Percentiles rank a stretch among this genome's conserved stretches.
These are phyloP conservation scores for Aspergillus flavus DNA, from an alignment of 2,329 filamentous ascomycete species.

Conservation along the genomic window DNA sequence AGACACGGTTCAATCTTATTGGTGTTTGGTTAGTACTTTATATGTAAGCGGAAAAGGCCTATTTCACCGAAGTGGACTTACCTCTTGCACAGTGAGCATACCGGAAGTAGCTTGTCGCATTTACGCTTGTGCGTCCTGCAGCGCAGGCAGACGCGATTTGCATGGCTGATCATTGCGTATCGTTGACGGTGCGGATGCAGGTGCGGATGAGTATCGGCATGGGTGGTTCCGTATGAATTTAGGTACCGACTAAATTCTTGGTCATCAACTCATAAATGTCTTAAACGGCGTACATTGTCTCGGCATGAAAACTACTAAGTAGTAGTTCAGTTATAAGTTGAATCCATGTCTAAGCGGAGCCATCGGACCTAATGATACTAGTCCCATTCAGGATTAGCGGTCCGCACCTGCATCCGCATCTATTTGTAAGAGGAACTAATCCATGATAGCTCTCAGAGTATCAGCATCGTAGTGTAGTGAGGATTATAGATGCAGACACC, in stretches of 20 bases:
- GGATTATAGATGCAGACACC: neutral
- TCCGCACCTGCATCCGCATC: conserved; percentile 7
- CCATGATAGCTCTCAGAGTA: neutral
- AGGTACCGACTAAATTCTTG: too few species aligned
- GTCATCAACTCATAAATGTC: too few species aligned
- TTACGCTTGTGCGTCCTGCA: conserved; percentile 6
- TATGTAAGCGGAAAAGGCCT: neutral
- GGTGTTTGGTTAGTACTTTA: neutral
- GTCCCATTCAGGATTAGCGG: neutral
- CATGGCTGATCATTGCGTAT: neutral
- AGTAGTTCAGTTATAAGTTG: too few species aligned
- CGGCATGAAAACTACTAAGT: too few species aligned
- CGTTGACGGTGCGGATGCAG: neutral
- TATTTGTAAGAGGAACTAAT: too few species aligned
- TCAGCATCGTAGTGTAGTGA: neutral
- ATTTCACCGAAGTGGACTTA: neutral
- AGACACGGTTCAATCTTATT: conserved; percentile 3
- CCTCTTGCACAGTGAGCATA: conserved; percentile 2
- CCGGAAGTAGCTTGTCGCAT: conserved; percentile 1
- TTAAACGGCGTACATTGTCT: too few species aligned
- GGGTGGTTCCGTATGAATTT: too few species aligned
- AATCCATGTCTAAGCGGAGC: too few species aligned
- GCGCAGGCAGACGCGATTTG: neutral
- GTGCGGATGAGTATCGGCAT: neutral
- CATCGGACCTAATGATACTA: too few species aligned